Conservation (phyloP, 371 early-diverging fungal genomes). For the Nematocida sp. region DNA sequence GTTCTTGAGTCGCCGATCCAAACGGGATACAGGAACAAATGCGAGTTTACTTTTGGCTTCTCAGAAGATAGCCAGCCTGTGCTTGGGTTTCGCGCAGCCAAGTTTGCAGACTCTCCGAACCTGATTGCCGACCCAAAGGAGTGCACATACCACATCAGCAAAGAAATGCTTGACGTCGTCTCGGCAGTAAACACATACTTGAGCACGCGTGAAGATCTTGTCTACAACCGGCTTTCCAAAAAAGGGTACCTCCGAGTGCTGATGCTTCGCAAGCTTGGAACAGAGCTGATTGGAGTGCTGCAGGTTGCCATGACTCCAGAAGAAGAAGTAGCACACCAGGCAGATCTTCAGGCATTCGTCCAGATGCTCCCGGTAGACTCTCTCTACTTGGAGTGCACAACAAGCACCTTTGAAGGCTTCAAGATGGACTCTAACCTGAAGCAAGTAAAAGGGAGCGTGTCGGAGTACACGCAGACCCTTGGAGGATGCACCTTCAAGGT, state of each 20-base stretch:
- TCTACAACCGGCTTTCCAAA: slow-evolving; percentile 68
- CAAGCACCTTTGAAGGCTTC: slow-evolving; percentile 19
- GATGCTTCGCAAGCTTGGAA: slow-evolving; percentile 67
- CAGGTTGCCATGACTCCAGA: slow-evolving; percentile 13
- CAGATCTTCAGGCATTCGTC: slow-evolving; percentile 7
- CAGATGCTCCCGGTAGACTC: background rate
- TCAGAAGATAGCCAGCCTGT: slow-evolving; percentile 66
- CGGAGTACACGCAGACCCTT: background rate
- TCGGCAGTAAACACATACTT: slow-evolving; percentile 61
- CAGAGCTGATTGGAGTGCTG: slow-evolving; percentile 48
- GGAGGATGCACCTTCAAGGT: slow-evolving; percentile 67
- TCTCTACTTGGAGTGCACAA: background rate
- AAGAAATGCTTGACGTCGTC: slow-evolving; percentile 35
- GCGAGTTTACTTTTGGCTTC: slow-evolving; percentile 72
- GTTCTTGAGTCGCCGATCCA: slow-evolving; percentile 68
- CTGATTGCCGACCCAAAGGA: slow-evolving; percentile 13
- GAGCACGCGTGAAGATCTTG: slow-evolving; percentile 62
- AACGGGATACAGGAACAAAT: slow-evolving; percentile 71
- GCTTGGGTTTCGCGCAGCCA: slow-evolving; percentile 71
- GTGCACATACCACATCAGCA: slow-evolving; percentile 28
- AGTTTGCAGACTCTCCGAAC: slow-evolving; percentile 63
- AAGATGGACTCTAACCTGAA: background rate
- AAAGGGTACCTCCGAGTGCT: slow-evolving; percentile 70
- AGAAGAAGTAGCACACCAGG: background rate
- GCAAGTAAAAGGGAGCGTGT: background rate